Base-by-base conservation (phyloP, 257 asterid genomes). In the Ocimum tenuiflorum region DNA sequence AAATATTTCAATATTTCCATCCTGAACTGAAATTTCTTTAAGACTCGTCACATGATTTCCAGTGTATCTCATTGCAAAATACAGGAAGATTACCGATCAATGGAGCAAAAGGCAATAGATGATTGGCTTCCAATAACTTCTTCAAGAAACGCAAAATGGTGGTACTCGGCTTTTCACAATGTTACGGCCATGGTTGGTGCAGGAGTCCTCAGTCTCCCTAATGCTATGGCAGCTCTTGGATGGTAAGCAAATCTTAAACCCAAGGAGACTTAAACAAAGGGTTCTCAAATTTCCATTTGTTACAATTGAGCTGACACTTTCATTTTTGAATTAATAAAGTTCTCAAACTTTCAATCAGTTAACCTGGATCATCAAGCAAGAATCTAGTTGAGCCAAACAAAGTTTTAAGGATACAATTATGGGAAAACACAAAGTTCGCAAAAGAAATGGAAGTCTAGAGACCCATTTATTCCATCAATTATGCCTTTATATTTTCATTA, bases 101-200 rank as follows among this genome's bases (percentile, higher is more conserved):
- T 50, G 61, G 81, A 69, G 36, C 73, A 78, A 35, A 78, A 72
- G 75, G 77, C 78, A 14, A 68, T 72, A n/a, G 79, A 81, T 46
- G 79, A 73, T 23, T 81, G 87, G 87, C 82, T 76, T 54, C 87
- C 87, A 0, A 77, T 82, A 19, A 78, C 84, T 9, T 82, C 84
- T 20, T 79, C 84, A 10, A 66, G 84, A 53, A 79, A 71, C 11
- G 82, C 79, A 33, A 79, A 82, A 66, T 79, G 84, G 84, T 82
- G 82, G 84, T 79, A 79, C 79, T 73, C 84, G 3, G 77, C 84
- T 41, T 82, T 82, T 61, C 80, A 79, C 82, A 81, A 82, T 27
- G 82, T 82, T 15, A 79, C 82, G 0, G 82, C 84, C 53, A 76
- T 81, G 74, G 86, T 75, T 70, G 83, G 86, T n/a, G 83, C 79